Conservation (phyloP, 2,329 filamentous ascomycete genomes). For the Alternaria triticimaculans region DNA sequence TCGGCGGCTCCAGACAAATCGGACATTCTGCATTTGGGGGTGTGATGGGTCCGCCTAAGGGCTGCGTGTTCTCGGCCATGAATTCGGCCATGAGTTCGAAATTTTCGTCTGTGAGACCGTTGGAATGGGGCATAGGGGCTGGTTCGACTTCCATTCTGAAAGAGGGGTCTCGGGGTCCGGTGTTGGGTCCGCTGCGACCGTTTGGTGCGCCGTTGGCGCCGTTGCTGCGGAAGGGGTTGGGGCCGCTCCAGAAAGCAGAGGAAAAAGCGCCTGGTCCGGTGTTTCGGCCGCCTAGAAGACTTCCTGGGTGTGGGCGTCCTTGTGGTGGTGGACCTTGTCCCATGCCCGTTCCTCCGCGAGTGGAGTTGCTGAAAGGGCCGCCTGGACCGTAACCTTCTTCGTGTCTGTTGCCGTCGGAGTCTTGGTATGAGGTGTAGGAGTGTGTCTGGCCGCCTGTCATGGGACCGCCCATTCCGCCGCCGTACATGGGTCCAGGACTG, state of each 20-base stretch:
- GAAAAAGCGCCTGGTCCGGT: neutral
- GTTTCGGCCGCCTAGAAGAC: neutral
- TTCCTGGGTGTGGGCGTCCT: neutral
- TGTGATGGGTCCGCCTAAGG: neutral
- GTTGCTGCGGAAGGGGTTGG: neutral
- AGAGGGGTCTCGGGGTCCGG: neutral
- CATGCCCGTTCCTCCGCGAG: neutral
- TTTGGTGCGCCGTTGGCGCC: neutral
- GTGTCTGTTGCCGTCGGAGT: neutral
- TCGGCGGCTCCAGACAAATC: slow-evolving; percentile 16
- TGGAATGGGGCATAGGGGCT: neutral
- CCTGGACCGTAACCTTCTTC: neutral
- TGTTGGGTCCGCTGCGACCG: neutral
- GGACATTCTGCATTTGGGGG: slow-evolving; percentile 15
- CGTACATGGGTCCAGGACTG: neutral
- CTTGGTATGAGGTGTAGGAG: neutral
- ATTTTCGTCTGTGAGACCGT: neutral
- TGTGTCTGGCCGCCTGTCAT: neutral
- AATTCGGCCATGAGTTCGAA: neutral
- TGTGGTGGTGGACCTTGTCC: neutral
- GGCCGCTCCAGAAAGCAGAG: neutral
- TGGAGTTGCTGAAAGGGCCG: neutral
- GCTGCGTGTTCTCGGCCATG: slow-evolving; percentile 5
- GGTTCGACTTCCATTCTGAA: neutral
- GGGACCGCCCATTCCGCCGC: neutral